Base-by-base conservation (phyloP, 2,329 filamentous ascomycete genomes). In the Fusarium euwallaceae region DNA sequence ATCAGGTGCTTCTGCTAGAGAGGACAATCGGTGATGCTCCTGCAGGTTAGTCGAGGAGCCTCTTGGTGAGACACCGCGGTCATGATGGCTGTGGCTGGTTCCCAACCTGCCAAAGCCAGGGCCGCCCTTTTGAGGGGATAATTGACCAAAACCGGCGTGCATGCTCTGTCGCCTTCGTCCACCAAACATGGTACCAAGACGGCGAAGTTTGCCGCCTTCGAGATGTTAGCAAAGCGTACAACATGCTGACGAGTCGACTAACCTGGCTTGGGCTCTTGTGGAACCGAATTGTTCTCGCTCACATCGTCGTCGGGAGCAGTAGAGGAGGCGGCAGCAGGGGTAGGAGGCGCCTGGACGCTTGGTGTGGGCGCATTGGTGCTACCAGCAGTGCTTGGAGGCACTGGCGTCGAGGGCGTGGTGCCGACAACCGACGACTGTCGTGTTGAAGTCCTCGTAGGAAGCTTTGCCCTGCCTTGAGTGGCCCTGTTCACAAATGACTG, bases 181-280 rank as follows among this genome's bases (percentile, higher is more conserved):
- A 20, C 82, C 82, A 53, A 94, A 87, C 85, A 94, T 92, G 14
- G 92, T 94, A 17, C 92, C 92, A 63, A 94, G 87, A 65, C 92
- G 88, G 56, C 91, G 87, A 48, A 91, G 79, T 76, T 88, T 90
- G 66, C 89, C 89, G 77, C 90, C 89, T 78, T 39, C 61, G 24
- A 4, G 58, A 55, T 32, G 78, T 82, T 67, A 83, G 80, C 76
- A 22, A 67, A 11, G 0, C 24, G 17, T 22, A 14, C 16, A 4
- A 4, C 4, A 4, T 6, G n/a, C 3, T 11, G 8, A 2, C 2
- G 8, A 61, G 20, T 4, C 2, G 0, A 65, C 81, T 61, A 69
- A 83, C 81, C 75, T 84, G 87, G 80, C 81, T 85, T 72, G 76
- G 80, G 61, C 71, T 83, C 82, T 7, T 69, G 67, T 7, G 76